These are phyloP conservation scores for Neurospora hispaniola DNA, from an alignment of 495 filamentous ascomycete genomes.

Conservation along the genomic window DNA sequence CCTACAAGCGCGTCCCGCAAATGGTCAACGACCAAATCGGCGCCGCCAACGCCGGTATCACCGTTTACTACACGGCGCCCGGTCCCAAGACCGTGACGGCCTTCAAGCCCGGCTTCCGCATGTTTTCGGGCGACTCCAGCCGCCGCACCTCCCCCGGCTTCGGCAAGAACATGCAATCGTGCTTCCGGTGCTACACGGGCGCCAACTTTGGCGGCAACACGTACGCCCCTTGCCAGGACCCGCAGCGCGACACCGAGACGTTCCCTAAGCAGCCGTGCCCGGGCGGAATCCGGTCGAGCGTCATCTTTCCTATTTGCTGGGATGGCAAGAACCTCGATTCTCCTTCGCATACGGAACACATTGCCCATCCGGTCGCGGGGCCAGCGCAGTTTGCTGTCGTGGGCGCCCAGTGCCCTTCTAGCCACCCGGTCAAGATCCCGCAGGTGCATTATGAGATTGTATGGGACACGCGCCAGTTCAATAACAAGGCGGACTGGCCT, in stretches of 20 bases:
- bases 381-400: slow-evolving; percentile 36
- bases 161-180: slow-evolving; percentile 28
- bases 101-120: slow-evolving; percentile 44
- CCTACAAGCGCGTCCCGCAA: slow-evolving; percentile 36
- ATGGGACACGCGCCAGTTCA: slow-evolving; percentile 40
- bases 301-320: slow-evolving; percentile 46
- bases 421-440: slow-evolving; percentile 39
- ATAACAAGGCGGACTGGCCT: slow-evolving; percentile 35
- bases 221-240: slow-evolving; percentile 27
- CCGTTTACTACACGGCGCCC: slow-evolving; percentile 20
- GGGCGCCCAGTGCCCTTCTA: slow-evolving; percentile 33
- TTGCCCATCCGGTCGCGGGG: slow-evolving; percentile 32
- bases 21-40: slow-evolving; percentile 17
- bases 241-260: slow-evolving; percentile 28
- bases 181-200: slow-evolving; percentile 36
- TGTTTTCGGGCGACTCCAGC: slow-evolving; percentile 36
- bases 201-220: slow-evolving; percentile 36
- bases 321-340: slow-evolving; percentile 42
- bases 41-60: slow-evolving; percentile 17
- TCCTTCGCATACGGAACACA: slow-evolving; percentile 38
- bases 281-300: slow-evolving; percentile 38
- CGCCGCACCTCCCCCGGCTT: slow-evolving; percentile 20
- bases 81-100: slow-evolving; percentile 35
- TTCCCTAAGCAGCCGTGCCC: slow-evolving; percentile 29
- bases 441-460: slow-evolving; percentile 42